These are phyloP conservation scores for Trichoderma aggressivum DNA, from an alignment of 2,329 filamentous ascomycete genomes.

Conservation along the genomic window DNA sequence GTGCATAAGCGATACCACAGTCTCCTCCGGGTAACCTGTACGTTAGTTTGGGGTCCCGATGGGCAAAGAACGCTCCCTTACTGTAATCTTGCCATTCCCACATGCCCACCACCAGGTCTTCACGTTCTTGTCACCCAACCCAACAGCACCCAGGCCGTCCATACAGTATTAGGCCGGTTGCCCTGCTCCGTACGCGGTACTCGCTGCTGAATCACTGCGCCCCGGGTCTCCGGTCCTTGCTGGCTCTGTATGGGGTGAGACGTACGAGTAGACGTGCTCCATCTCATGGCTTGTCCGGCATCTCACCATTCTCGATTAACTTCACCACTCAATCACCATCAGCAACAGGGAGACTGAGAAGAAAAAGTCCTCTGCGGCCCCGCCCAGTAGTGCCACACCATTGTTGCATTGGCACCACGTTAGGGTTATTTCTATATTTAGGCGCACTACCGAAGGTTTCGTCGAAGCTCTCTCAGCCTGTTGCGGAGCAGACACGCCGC, in stretches of 20 bases:
- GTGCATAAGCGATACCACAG: constrained; percentile 15
- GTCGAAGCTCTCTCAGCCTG: constrained; percentile 16
- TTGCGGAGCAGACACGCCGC: background rate
- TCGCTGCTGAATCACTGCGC: background rate
- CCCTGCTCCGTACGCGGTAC: background rate
- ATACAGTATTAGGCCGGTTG: background rate
- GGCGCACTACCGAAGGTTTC: constrained; percentile 8
- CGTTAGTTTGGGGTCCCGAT: background rate
- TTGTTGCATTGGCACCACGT: constrained; percentile 4
- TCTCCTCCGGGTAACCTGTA: background rate
- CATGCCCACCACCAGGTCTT: background rate
- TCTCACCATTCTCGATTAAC: background rate
- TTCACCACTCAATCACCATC: background rate
- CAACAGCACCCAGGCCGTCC: background rate
- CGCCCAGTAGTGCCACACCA: constrained; percentile 7
- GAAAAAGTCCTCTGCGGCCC: constrained; percentile 1
- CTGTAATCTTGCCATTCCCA: background rate
- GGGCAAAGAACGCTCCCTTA: background rate
- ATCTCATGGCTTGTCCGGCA: background rate
- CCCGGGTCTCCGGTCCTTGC: background rate
- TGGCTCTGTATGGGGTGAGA: background rate
- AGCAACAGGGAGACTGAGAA: background rate
- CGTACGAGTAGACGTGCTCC: background rate
- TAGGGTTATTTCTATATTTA: constrained; percentile 18
- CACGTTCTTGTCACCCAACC: background rate